phyloP scores from a whole-genome alignment of 2,329 filamentous ascomycete genomes.

The Dothistroma pini region DNA sequence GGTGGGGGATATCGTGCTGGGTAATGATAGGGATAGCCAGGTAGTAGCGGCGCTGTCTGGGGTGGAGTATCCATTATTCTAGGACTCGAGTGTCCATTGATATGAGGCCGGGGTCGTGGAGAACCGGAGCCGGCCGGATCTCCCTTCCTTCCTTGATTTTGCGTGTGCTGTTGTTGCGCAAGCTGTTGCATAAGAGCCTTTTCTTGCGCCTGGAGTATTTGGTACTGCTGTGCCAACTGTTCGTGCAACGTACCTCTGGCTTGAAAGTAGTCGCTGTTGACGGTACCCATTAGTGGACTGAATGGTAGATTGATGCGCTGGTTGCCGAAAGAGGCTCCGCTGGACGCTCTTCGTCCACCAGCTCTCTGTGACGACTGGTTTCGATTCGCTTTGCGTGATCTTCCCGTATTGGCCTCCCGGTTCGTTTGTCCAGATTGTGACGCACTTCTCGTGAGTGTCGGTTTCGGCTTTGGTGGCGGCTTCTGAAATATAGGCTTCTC shows the following conservation, averaged over 20 bases:
- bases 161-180: slow-evolving; percentile 41
- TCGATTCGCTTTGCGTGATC: slow-evolving; percentile 39
- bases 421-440: slow-evolving; percentile 46
- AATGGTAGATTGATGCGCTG: slow-evolving; percentile 36
- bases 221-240: slow-evolving; percentile 48
- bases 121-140: slow-evolving; percentile 39
- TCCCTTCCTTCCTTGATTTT: slow-evolving; percentile 34
- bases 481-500: slow-evolving; percentile 58
- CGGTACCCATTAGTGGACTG: slow-evolving; percentile 41
- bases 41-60: slow-evolving; percentile 37
- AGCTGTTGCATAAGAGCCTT: slow-evolving; percentile 41
- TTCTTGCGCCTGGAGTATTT: slow-evolving; percentile 36
- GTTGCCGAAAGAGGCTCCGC: slow-evolving; percentile 48
- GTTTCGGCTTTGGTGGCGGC: slow-evolving; percentile 54
- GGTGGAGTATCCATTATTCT: slow-evolving; percentile 32
- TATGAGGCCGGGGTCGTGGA: slow-evolving; percentile 35
- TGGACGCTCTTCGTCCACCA: slow-evolving; percentile 54
- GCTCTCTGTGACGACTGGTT: slow-evolving; percentile 48
- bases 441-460: slow-evolving; percentile 49
- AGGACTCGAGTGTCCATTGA: slow-evolving; percentile 32
- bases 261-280: slow-evolving; percentile 43
- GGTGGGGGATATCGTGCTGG: slow-evolving; percentile 41
- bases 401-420: slow-evolving; percentile 42
- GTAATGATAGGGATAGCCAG: slow-evolving; percentile 46
- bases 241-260: slow-evolving; percentile 45